Evolutionary conservation across 345 rosid species (phyloP).

Genomic region (Cardamine chenopodiifolia): DNA sequence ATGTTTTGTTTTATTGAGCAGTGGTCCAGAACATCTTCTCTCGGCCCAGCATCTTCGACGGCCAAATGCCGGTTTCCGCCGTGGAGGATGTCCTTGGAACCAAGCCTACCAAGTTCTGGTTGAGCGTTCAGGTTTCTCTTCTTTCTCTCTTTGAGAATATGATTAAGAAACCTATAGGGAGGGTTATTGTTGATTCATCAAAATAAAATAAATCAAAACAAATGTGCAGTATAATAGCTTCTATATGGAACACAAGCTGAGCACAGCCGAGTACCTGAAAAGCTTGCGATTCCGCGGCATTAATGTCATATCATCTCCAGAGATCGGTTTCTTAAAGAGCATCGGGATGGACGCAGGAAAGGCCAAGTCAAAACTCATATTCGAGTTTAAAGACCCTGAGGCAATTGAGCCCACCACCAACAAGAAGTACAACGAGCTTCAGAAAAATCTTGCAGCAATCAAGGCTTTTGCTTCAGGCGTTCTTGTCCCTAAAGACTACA

Average conservation of each 20-base stretch:
- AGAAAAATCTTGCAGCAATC: constrained; percentile 55
- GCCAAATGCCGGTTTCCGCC: constrained; percentile 41
- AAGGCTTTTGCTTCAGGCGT: constrained; percentile 74
- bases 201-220: constrained; percentile 35
- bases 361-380: constrained; percentile 55
- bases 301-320: constrained; percentile 68
- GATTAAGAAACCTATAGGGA: neutral
- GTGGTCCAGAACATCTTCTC: constrained; percentile 62
- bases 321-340: constrained; percentile 74
- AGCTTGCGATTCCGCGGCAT: constrained; percentile 29
- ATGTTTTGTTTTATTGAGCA: constrained; percentile 33
- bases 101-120: constrained; percentile 61
- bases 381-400: constrained; percentile 51
- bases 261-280: constrained; percentile 46
- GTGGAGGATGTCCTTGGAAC: constrained; percentile 55
- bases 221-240: constrained; percentile 68
- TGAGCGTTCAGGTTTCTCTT: constrained; percentile 69
- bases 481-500: constrained; percentile 75
- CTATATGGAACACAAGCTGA: constrained; percentile 65
- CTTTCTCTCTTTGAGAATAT: constrained; percentile 13
- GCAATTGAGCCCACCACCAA: constrained; percentile 71
- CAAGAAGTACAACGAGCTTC: constrained; percentile 54
- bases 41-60: constrained; percentile 60
- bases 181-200: constrained; percentile 36
- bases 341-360: constrained; percentile 49